Evolutionary conservation across 371 early-diverging fungal genomes (phyloP).

Genomic region (Mucor ambiguus): DNA sequence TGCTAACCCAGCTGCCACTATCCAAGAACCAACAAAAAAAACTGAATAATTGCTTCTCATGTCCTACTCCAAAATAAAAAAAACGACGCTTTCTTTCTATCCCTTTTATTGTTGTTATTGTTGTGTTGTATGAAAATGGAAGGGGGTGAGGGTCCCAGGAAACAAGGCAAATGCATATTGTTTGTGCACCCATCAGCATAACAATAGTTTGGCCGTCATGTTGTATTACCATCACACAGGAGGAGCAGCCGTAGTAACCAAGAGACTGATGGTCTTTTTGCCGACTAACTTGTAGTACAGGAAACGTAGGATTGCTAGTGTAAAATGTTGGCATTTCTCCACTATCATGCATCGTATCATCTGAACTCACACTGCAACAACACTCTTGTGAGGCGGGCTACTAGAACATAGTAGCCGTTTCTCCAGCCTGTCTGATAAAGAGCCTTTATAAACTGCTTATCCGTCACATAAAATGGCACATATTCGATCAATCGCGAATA

Average conservation of each 20-base stretch:
- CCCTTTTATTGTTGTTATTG: not conserved
- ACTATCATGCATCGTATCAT: not conserved
- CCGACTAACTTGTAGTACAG: not conserved
- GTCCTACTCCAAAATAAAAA: not conserved
- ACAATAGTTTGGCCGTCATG: not conserved
- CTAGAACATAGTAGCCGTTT: not conserved
- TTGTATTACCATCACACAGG: not conserved
- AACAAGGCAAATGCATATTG: not conserved
- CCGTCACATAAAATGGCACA: constrained; percentile 11
- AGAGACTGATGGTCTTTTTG: not conserved
- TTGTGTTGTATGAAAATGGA: not conserved
- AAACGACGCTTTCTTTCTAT: not conserved
- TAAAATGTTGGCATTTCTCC: not conserved
- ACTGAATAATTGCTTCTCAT: constrained; percentile 5
- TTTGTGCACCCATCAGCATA: not conserved
- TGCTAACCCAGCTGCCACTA: not conserved
- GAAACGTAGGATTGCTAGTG: not conserved
- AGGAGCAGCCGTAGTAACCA: not conserved
- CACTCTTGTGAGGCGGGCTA: not conserved
- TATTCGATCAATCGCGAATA: not conserved
- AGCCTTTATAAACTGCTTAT: constrained; percentile 1
- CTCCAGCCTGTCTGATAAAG: constrained; percentile 7
- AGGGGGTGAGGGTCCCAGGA: not conserved
- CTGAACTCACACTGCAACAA: not conserved
- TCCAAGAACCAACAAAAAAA: constrained; percentile 11